A percentile compares a stretch with the other conserved stretches of the same genome.
Evolutionary conservation across 148 eudicot genomes (phyloP).

Genomic region (Drosera capensis): DNA sequence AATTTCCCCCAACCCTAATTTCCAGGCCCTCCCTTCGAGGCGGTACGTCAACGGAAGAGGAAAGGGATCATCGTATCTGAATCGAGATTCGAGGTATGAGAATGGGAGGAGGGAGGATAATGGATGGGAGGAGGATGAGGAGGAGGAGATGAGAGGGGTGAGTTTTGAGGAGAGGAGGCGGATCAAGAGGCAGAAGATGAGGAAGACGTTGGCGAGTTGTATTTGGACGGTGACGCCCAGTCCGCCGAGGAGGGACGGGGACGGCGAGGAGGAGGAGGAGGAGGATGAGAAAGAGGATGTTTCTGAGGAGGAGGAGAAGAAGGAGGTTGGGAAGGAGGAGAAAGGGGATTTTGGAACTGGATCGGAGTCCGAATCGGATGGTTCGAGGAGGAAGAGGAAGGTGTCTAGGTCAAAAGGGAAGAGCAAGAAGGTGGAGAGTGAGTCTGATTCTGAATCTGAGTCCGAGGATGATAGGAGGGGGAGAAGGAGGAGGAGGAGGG

Average conservation of each 20-base stretch:
- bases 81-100: constrained; percentile 23
- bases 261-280: constrained; percentile 19
- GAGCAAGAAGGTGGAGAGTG: constrained; percentile 10
- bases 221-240: constrained; percentile 80
- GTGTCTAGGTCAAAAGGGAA: too few species aligned
- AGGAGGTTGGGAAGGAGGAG: constrained; percentile 12
- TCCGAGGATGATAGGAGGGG: constrained; percentile 18
- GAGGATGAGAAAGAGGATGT: constrained; percentile 22
- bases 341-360: too few species aligned
- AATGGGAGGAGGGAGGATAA: constrained; percentile 25
- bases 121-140: constrained; percentile 60
- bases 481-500: constrained; percentile 9
- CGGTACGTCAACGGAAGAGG: too few species aligned
- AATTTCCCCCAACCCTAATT: too few species aligned
- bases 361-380: too few species aligned
- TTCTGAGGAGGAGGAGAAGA: too few species aligned
- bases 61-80: constrained; percentile 29
- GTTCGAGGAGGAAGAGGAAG: too few species aligned
- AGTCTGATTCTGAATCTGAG: constrained; percentile 21
- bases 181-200: constrained; percentile 63
- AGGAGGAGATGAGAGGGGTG: constrained; percentile 66
- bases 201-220: constrained; percentile 26
- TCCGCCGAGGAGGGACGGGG: constrained; percentile 76
- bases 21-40: too few species aligned
- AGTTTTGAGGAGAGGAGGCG: constrained; percentile 55